Conservation (phyloP, 345 rosid genomes). For the Rhodomyrtus tomentosa region DNA sequence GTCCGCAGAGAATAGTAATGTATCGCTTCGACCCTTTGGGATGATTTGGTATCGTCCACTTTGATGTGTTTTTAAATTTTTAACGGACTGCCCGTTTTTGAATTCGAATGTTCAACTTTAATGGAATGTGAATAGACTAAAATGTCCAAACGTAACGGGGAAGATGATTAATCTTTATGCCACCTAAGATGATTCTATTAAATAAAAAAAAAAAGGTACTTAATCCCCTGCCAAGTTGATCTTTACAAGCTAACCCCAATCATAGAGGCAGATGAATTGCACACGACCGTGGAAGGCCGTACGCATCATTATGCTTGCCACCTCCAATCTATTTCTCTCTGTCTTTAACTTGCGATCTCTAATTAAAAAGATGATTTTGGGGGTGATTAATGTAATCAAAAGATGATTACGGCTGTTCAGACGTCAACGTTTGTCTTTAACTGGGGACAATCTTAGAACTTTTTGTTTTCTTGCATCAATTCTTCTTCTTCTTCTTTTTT, state of each 20-base stretch:
- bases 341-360: neutral
- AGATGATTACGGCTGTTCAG: neutral
- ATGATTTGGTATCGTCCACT: neutral
- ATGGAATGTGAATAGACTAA: neutral
- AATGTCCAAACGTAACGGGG: neutral
- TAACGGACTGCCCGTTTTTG: neutral
- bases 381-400: neutral
- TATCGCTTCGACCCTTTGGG: neutral
- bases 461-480: neutral
- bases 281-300: neutral
- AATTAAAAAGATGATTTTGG: neutral
- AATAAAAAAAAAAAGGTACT: no score
- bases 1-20: no score
- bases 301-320: neutral
- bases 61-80: neutral
- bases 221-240: no score
- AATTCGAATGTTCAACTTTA: neutral
- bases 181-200: neutral
- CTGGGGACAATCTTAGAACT: neutral
- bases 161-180: neutral
- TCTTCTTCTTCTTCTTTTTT: neutral
- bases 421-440: neutral
- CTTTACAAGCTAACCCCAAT: neutral
- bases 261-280: fast-evolving
- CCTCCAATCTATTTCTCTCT: neutral